Conservation (phyloP, 2,329 filamentous ascomycete species). For the Cladophialophora immunda region DNA sequence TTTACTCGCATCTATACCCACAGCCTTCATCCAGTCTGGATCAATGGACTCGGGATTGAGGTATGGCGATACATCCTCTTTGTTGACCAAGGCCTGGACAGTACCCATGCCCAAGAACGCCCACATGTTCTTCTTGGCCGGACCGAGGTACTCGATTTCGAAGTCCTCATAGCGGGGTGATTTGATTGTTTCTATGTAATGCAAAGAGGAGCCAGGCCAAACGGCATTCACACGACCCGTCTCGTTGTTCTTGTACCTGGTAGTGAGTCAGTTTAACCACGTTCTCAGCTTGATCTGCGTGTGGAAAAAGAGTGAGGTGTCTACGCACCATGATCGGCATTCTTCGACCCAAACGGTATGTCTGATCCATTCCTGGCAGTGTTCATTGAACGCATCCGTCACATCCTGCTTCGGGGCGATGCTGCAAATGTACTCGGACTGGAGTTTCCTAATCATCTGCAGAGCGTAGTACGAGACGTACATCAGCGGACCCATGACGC, state of each 20-base stretch:
- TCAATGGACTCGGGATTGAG: constrained; percentile 46
- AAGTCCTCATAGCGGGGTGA: constrained; percentile 56
- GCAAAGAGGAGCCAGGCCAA: constrained; percentile 61
- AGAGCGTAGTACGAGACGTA: constrained; percentile 52
- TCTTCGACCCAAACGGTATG: constrained; percentile 59
- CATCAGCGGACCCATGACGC: constrained; percentile 54
- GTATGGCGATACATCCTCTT: constrained; percentile 46
- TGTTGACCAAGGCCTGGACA: constrained; percentile 42
- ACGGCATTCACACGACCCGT: constrained; percentile 58
- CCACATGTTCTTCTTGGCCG: constrained; percentile 43
- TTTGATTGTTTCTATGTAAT: constrained; percentile 56
- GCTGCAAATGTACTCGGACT: constrained; percentile 54
- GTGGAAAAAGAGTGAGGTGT: not conserved
- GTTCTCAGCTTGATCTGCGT: constrained; percentile 42
- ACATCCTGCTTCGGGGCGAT: constrained; percentile 48
- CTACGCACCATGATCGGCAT: constrained; percentile 50
- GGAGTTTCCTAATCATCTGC: constrained; percentile 50
- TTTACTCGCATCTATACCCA: constrained; percentile 37
- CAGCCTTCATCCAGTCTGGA: constrained; percentile 46
- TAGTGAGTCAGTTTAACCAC: constrained; percentile 38
- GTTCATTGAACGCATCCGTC: constrained; percentile 48
- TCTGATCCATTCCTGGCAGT: constrained; percentile 57
- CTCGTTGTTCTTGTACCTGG: constrained; percentile 51
- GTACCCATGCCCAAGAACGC: constrained; percentile 47
- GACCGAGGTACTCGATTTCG: constrained; percentile 51